Evolutionary conservation across 768 basidiomycete genomes (phyloP).

Genomic region (Podaxis sp.): DNA sequence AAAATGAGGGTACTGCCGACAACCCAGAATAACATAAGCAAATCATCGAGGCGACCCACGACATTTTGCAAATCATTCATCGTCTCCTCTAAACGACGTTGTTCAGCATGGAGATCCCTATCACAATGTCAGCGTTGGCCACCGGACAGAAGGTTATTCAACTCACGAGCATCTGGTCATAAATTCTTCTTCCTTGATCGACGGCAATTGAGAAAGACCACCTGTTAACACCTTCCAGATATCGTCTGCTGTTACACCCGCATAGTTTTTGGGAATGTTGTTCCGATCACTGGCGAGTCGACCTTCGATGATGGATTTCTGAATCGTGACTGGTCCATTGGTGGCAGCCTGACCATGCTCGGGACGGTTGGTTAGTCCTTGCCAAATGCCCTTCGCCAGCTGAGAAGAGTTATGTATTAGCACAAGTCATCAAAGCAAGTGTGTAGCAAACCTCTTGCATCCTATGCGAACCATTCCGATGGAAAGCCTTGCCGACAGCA

Average conservation of each 20-base stretch:
- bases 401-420: background rate
- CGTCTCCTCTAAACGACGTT: conserved; percentile 7
- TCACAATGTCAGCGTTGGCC: background rate
- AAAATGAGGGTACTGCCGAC: conserved; percentile 2
- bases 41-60: conserved; percentile 1
- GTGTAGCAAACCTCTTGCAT: background rate
- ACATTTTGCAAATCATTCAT: conserved; percentile 13
- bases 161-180: conserved; percentile 8
- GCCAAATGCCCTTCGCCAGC: conserved; percentile 3
- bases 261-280: background rate
- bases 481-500: conserved; percentile 1
- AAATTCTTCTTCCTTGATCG: background rate
- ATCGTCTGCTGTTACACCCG: background rate
- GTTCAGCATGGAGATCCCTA: conserved; percentile 7
- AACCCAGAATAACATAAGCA: conserved; percentile 6
- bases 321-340: background rate
- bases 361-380: background rate
- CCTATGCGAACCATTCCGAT: conserved; percentile 3
- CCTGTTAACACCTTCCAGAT: conserved; percentile 1
- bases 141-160: too few relatives aligned
- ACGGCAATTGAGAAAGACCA: background rate
- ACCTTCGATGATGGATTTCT: background rate
- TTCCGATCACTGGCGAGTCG: background rate
- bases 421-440: too few relatives aligned
- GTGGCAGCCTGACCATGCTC: background rate